A percentile compares a stretch with the other conserved stretches of the same genome.
Conservation (phyloP, 345 rosid species). For the Euphorbia peplus region DNA sequence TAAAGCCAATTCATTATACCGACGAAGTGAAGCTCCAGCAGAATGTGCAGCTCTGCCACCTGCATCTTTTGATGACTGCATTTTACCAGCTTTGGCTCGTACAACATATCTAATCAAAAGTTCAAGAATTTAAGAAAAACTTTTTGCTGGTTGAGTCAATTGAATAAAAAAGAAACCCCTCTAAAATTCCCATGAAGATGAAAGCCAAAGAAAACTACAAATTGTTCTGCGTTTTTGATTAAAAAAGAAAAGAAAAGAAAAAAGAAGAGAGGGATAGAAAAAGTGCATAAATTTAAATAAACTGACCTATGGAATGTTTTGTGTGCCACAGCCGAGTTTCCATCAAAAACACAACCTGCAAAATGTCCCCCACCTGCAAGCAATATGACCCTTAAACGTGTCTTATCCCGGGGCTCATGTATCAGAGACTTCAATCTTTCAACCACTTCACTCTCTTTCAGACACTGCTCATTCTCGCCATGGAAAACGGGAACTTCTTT, state of each 20-base stretch:
- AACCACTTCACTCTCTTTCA: conserved; percentile 51
- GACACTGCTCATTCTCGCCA: conserved; percentile 13
- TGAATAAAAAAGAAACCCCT: not conserved
- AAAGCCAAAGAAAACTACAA: not conserved
- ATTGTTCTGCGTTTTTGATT: not conserved
- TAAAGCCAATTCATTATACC: conserved; percentile 82
- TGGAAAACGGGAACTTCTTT: conserved; percentile 18
- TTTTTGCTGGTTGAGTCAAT: not conserved
- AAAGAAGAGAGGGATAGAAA: no score
- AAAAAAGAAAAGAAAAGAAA: not conserved
- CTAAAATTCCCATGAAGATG: not conserved
- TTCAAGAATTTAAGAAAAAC: not conserved
- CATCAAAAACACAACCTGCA: conserved; percentile 81
- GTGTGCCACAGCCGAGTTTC: conserved; percentile 64
- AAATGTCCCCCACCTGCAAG: conserved; percentile 95
- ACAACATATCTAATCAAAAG: conserved; percentile 72
- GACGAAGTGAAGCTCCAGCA: conserved; percentile 96
- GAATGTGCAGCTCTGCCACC: conserved; percentile 81
- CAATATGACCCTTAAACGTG: conserved; percentile 53
- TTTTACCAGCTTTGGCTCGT: conserved; percentile 97
- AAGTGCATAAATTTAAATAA: conserved; percentile 8
- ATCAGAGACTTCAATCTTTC: conserved; percentile 49
- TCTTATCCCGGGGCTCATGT: conserved; percentile 43
- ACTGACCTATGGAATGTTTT: conserved; percentile 92
- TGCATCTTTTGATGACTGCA: conserved; percentile 90